Evolutionary conservation across 352 stramenopile genomes (phyloP), one percentile per base, ranked within the genome.

Genomic region (Globisporangium rhizosaccharum): DNA sequence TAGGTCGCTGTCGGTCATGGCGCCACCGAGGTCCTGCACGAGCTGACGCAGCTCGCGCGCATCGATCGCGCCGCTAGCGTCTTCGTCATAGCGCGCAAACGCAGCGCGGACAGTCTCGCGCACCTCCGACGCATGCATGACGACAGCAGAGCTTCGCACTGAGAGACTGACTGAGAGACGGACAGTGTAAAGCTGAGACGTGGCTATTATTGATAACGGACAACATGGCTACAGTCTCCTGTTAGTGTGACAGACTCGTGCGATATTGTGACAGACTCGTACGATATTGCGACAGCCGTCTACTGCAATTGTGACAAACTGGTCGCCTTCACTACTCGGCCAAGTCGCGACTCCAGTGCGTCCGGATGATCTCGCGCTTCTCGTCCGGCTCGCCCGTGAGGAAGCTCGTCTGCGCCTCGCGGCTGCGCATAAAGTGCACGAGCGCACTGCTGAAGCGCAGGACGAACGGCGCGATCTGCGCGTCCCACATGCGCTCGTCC

Each of bases 311-410:
- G 30, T 36, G 8, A 9, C 30, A 36, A 23, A 33, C 17, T 14
- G 11, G 39, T 44, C 39, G 39, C 12, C 39, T 10, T n/a, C 20
- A n/a, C 23, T 23, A 55, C 20, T 39, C 7, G 4, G 30, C 49
- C 30, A 63, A 36, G 48, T 67, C 61, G 30, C 74, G 68, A 47
- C 70, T 76, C 85, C 85, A 94, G 33, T 89, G 70, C 25, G 78
- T 68, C 11, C 79, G 72, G 56, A 94, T 89, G 65, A 92, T 90
- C 56, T 92, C 82, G 37, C 79, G 75, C 58, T 80, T 80, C 11
- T 77, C 74, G 7, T 59, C 61, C 11, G 57, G 42, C 15, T 82
- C 67, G 11, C 79, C 67, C 48, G 64, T 70, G 44, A 85, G 55
- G 65, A 71, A 92, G 42, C 76, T 65, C 12, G 63, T 63, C 63